phyloP scores from a whole-genome alignment of 2,329 filamentous ascomycete genomes.

The Rutstroemia sp. region DNA sequence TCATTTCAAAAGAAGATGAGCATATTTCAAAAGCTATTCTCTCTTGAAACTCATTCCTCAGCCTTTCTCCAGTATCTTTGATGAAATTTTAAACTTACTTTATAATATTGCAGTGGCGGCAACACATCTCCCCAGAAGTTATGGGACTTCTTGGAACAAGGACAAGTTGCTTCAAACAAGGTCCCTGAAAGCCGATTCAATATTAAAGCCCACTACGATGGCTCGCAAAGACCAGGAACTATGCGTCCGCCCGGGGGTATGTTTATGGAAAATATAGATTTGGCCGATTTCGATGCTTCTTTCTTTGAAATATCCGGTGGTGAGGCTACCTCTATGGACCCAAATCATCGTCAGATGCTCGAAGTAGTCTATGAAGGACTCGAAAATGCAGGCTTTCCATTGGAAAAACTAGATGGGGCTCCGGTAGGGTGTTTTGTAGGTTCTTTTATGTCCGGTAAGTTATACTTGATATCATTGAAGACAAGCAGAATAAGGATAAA shows the following conservation, averaged over 20 bases:
- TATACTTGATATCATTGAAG: conserved; percentile 18
- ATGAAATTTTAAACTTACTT: too few species aligned
- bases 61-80: too few species aligned
- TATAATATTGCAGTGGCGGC: too few species aligned
- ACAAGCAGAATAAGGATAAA: not conserved
- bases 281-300: conserved; percentile 31
- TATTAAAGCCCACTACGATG: conserved; percentile 59
- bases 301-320: conserved; percentile 34
- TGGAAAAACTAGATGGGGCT: conserved; percentile 11
- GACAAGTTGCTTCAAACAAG: conserved; percentile 58
- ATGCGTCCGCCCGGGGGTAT: conserved; percentile 67
- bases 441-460: conserved; percentile 13
- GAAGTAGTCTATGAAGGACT: conserved; percentile 60
- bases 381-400: conserved; percentile 15
- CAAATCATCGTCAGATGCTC: conserved; percentile 34
- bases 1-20: not conserved
- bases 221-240: conserved; percentile 57
- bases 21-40: too few species aligned
- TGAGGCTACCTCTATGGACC: conserved; percentile 34
- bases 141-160: conserved; percentile 49
- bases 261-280: conserved; percentile 36
- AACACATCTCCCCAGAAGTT: conserved; percentile 27
- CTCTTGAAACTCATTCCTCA: too few species aligned
- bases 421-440: conserved; percentile 13
- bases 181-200: conserved; percentile 62